Evolutionary conservation across 78 protist genomes (phyloP).

Genomic region (Emiliania huxleyi): DNA sequence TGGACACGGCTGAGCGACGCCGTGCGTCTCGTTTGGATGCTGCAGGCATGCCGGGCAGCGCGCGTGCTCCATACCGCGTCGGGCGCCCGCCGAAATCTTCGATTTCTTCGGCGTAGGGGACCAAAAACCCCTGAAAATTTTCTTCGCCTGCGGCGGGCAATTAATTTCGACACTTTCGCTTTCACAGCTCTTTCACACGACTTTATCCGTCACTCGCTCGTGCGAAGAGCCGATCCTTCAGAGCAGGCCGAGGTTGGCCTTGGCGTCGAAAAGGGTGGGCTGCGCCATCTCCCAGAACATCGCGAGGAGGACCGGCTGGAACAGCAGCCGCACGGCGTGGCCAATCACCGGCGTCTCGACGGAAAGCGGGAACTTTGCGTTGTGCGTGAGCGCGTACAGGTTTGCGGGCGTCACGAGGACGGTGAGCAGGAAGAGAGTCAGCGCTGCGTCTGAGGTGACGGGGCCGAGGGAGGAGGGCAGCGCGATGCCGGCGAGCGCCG

Average conservation of each 20-base stretch:
- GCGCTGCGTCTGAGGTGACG: background rate
- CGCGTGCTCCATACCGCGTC: no score
- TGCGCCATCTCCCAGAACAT: background rate
- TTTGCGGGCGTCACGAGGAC: constrained; percentile 12
- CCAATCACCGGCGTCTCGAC: background rate
- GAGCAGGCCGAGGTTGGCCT: background rate
- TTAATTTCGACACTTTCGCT: no score
- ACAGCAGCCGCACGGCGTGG: background rate
- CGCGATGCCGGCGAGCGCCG: background rate
- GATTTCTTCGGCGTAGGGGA: no score
- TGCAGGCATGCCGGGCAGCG: no score
- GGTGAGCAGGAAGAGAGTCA: background rate
- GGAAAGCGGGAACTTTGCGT: background rate
- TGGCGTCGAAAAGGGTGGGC: background rate
- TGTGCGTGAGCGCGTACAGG: background rate
- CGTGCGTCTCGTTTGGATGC: no score
- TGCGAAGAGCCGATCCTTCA: no score
- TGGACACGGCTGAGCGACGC: no score
- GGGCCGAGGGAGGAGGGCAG: background rate
- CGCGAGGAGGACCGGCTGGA: background rate
- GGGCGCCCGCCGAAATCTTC: no score
- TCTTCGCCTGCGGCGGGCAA: no score
- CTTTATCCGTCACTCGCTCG: no score
- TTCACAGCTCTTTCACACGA: no score
- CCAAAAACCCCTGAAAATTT: no score